These are phyloP conservation scores for Nothophoma quercina DNA, from an alignment of 2,329 filamentous ascomycete genomes.

Conservation along the genomic window DNA sequence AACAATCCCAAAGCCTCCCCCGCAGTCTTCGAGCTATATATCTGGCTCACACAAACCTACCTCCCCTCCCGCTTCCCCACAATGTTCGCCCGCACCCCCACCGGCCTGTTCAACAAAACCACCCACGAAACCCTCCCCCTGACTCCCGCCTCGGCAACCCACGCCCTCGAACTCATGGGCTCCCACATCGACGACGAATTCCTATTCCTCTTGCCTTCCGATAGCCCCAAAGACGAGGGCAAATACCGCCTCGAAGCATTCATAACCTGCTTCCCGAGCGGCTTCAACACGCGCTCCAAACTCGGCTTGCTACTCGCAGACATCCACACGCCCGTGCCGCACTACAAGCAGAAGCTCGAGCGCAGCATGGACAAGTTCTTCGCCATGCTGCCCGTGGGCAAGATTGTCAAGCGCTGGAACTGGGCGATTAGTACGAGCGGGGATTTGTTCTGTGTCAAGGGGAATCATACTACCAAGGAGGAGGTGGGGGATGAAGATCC, in stretches of 20 bases:
- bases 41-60: conserved; percentile 62
- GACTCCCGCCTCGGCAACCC: conserved; percentile 41
- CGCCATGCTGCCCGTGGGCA: conserved; percentile 60
- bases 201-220: conserved; percentile 61
- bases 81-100: conserved; percentile 56
- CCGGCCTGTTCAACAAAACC: conserved; percentile 53
- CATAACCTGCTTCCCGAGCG: conserved; percentile 63
- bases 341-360: conserved; percentile 64
- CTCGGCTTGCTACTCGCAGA: conserved; percentile 60
- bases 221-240: conserved; percentile 27
- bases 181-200: conserved; percentile 67
- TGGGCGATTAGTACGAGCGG: conserved; percentile 57
- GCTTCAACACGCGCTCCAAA: conserved; percentile 65
- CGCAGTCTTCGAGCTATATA: conserved; percentile 65
- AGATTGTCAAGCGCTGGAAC: conserved; percentile 64
- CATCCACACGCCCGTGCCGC: conserved; percentile 67
- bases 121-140: conserved; percentile 55
- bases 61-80: conserved; percentile 65
- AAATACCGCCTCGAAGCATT: conserved; percentile 66
- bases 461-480: conserved; percentile 54
- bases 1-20: conserved; percentile 48
- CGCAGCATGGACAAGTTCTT: conserved; percentile 70
- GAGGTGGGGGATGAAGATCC: conserved; percentile 41
- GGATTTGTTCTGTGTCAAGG: conserved; percentile 50
- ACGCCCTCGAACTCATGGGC: conserved; percentile 59